Conservation (phyloP, 345 rosid species). For the Euphorbia peplus region DNA sequence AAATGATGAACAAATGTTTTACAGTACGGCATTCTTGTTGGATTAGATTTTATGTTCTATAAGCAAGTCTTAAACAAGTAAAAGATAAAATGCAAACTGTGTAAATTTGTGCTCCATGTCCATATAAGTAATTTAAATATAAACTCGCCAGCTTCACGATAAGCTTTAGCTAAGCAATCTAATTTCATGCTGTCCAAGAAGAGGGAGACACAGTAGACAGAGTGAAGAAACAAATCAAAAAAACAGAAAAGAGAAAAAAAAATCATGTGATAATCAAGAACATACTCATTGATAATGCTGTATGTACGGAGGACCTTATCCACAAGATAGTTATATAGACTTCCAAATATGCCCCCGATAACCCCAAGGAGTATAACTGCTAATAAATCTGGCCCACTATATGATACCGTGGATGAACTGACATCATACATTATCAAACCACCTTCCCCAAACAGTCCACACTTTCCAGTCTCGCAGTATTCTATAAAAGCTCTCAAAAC, state of each 20-base stretch:
- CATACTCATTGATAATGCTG: conserved; percentile 74
- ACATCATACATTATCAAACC: conserved; percentile 95
- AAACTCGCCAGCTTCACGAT: neutral
- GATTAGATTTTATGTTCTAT: neutral
- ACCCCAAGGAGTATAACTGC: conserved; percentile 73
- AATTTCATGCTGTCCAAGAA: neutral
- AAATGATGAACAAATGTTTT: neutral
- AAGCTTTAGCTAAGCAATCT: neutral
- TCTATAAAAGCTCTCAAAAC: conserved; percentile 70
- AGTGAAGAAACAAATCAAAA: too few relatives aligned
- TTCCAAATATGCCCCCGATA: conserved; percentile 78
- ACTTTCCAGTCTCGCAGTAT: conserved; percentile 60
- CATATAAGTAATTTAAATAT: neutral
- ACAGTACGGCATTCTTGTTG: neutral
- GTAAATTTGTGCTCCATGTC: neutral
- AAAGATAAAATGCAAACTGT: neutral
- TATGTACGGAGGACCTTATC: conserved; percentile 85
- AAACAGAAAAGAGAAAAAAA: neutral
- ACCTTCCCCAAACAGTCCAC: conserved; percentile 85
- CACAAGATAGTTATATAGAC: conserved; percentile 70
- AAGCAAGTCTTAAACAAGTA: neutral
- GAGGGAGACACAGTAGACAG: too few relatives aligned
- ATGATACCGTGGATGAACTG: conserved; percentile 44
- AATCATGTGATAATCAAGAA: conserved; percentile 1
- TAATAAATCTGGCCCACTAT: conserved; percentile 53